Evolutionary conservation across 768 basidiomycete species (phyloP).

Genomic region (Jaapia argillacea): DNA sequence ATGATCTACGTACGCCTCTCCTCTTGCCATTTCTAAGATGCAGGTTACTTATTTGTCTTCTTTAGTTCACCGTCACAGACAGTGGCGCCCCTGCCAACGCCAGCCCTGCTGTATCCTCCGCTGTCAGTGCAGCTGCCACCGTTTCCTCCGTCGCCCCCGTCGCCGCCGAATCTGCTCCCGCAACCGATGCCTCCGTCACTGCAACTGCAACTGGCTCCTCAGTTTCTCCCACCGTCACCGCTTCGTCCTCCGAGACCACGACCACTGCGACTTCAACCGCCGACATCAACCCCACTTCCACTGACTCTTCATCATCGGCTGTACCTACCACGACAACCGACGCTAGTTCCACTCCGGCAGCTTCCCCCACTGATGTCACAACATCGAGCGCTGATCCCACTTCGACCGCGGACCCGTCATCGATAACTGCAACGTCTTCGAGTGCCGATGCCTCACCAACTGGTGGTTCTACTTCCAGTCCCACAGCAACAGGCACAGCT

Average conservation of each 20-base stretch:
- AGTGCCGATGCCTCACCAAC: no score
- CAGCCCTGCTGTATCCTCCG: not conserved
- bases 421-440: not conserved
- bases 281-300: slow-evolving; percentile 1
- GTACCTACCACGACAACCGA: not conserved
- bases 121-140: slow-evolving; percentile 11
- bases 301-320: slow-evolving; percentile 1
- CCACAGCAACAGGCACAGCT: no score
- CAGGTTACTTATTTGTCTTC: not conserved
- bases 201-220: slow-evolving; percentile 5
- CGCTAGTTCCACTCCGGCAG: not conserved
- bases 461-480: no score
- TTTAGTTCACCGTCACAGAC: not conserved
- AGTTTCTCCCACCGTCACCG: slow-evolving; percentile 4
- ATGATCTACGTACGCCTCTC: slow-evolving; percentile 24
- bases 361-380: not conserved
- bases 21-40: not conserved
- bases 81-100: not conserved
- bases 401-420: not conserved
- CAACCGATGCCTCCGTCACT: slow-evolving; percentile 14
- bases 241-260: not conserved
- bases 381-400: not conserved
- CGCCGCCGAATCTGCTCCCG: slow-evolving; percentile 9
- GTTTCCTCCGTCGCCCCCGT: slow-evolving; percentile 12
- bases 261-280: not conserved